phyloP scores from a whole-genome alignment of 305 asterid species.

The Rubia tinctorum region DNA sequence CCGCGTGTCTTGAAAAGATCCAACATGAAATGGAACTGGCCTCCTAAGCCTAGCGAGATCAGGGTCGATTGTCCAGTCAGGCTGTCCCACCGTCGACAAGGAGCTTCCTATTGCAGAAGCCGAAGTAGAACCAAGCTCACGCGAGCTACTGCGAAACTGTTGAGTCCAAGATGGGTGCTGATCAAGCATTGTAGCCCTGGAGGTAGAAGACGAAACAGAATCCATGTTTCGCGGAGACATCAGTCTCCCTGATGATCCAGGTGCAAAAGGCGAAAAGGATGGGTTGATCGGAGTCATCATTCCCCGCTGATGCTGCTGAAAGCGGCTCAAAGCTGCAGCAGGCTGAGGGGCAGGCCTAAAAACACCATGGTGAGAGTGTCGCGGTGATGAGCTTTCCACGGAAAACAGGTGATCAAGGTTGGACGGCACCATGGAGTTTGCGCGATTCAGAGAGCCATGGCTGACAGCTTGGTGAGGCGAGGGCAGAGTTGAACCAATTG shows the following conservation, averaged over 20 bases:
- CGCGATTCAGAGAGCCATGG: too few species aligned
- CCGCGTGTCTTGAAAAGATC: constrained; percentile 18
- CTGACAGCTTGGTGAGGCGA: not conserved
- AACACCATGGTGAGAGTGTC: too few species aligned
- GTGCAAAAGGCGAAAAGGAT: too few species aligned
- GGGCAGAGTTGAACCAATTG: not conserved
- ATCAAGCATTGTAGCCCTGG: constrained; percentile 45
- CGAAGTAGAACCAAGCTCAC: constrained; percentile 58
- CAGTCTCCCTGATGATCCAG: constrained; percentile 39
- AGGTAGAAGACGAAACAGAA: constrained; percentile 67
- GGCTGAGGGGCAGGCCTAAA: not conserved
- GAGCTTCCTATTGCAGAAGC: constrained; percentile 31
- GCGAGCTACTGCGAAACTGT: constrained; percentile 48
- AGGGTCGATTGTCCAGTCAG: constrained; percentile 51
- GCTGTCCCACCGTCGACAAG: constrained; percentile 25
- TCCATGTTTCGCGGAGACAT: constrained; percentile 72
- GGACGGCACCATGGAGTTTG: too few species aligned
- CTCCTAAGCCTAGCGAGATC: constrained; percentile 47
- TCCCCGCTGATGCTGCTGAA: not conserved
- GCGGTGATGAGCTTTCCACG: too few species aligned
- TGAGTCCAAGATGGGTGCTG: constrained; percentile 25
- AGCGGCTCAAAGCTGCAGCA: not conserved
- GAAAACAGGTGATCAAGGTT: too few species aligned
- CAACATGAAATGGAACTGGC: constrained; percentile 62
- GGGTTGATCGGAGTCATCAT: not conserved